Base-by-base conservation (phyloP, 176 grass and related monocot species). In the Tuctoria greenei region DNA sequence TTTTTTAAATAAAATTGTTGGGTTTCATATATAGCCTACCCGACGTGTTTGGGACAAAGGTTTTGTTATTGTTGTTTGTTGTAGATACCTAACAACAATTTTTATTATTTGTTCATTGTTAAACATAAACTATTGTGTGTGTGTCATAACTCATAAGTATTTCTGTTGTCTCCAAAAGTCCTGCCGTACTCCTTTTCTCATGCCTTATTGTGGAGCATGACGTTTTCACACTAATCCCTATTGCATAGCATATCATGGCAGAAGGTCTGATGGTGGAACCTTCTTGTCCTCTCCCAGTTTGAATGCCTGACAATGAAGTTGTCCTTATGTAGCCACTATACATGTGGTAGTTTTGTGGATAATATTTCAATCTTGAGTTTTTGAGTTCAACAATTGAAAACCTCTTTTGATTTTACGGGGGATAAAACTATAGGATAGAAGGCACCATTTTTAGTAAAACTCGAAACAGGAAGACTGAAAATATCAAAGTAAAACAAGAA, bases 381-480 rank as follows among this genome's bases (percentile, higher is more conserved):
- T 56, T 56, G 8, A 55, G 67, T 26, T 25, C 40, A 54, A 52
- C 28, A 35, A 12, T 49, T 15, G 39, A 40, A 63, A 51, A 39
- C 14, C 75, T 39, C 46, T 10, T 47, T 46, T 31, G 7, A 40
- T 72, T 27, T 39, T n/a, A 72, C 34, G 61, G 14, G 14, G 14
- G 24, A 43, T 50, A 73, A 66, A 73, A 52, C 23, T 71, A n/a
- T n/a, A n/a, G n/a, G n/a, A n/a, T n/a, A n/a, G n/a, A 27, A 41
- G 51, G 17, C 26, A n/a, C 18, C 14, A 37, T 11, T 47, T 14
- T 67, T 40, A n/a, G 11, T 0, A 1, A 73, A 61, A 50, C 11
- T 1, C 17, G 38, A 36, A 67, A 47, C 21, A 50, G n/a, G 17
- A 41, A 31, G 21, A 11, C 59, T 73, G 38, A 18, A 42, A 17